These are phyloP conservation scores for Bullera alba DNA, from an alignment of 768 basidiomycete species.

Conservation along the genomic window DNA sequence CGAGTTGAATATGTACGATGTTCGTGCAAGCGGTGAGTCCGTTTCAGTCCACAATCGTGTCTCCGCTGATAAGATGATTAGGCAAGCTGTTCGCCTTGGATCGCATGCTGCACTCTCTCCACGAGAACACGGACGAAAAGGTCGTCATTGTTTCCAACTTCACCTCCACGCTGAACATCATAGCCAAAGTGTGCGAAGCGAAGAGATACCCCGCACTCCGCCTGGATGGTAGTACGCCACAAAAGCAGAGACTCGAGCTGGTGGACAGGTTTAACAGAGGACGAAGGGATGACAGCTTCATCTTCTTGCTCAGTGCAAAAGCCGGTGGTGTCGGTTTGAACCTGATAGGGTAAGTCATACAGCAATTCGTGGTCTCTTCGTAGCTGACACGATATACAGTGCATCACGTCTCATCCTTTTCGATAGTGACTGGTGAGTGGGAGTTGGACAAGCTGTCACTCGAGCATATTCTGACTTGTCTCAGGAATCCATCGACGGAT, in stretches of 20 bases:
- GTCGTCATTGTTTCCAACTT: slow-evolving; percentile 89
- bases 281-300: slow-evolving; percentile 60
- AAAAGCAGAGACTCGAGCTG: slow-evolving; percentile 52
- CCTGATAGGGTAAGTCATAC: slow-evolving; percentile 38
- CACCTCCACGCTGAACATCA: slow-evolving; percentile 83
- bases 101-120: slow-evolving; percentile 28
- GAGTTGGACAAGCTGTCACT: too few species aligned
- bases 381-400: slow-evolving; percentile 52
- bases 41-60: neutral
- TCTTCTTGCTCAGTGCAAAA: slow-evolving; percentile 90
- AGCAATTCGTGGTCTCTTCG: too few species aligned
- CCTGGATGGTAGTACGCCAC: slow-evolving; percentile 64
- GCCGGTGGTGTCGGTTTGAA: slow-evolving; percentile 94
- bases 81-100: slow-evolving; percentile 41
- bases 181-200: slow-evolving; percentile 76
- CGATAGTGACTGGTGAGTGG: slow-evolving; percentile 42
- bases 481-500: slow-evolving; percentile 54
- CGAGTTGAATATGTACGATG: slow-evolving; percentile 49
- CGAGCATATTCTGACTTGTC: too few species aligned
- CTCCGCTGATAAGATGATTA: neutral
- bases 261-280: slow-evolving; percentile 84
- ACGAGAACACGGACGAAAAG: slow-evolving; percentile 73
- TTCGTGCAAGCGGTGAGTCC: slow-evolving; percentile 69
- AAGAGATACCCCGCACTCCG: slow-evolving; percentile 71
- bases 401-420: slow-evolving; percentile 69